phyloP scores from a whole-genome alignment of 495 filamentous ascomycete species.

The Neurospora sp. region DNA sequence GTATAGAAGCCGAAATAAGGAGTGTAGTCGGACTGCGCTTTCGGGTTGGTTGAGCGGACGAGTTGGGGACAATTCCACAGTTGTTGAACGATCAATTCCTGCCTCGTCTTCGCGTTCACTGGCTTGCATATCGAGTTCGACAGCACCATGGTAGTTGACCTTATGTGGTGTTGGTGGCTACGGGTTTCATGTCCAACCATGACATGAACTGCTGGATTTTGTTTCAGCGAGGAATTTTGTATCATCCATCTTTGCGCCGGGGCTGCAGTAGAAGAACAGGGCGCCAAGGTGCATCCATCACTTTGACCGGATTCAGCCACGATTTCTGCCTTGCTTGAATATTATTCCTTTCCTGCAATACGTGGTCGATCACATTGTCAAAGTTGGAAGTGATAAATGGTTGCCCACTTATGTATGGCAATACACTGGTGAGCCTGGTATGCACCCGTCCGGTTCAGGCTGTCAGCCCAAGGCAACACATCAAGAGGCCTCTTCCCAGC shows the following conservation, averaged over 20 bases:
- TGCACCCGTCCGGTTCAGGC: background rate
- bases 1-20: conserved; percentile 5
- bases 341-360: background rate
- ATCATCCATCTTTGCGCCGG: background rate
- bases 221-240: background rate
- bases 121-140: background rate
- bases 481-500: background rate
- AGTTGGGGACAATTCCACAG: background rate
- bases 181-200: background rate
- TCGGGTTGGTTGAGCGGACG: background rate
- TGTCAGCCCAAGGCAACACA: background rate
- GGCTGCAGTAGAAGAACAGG: background rate
- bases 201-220: background rate
- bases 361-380: background rate
- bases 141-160: background rate
- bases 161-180: background rate
- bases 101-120: background rate
- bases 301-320: background rate
- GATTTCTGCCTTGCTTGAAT: background rate
- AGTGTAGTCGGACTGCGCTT: background rate
- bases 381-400: background rate
- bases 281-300: background rate
- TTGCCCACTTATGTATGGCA: too few relatives aligned
- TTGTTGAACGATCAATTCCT: background rate
- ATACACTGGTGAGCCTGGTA: background rate